These are phyloP conservation scores for Lonicera japonica DNA, from an alignment of 129 eudicot species.

Conservation along the genomic window DNA sequence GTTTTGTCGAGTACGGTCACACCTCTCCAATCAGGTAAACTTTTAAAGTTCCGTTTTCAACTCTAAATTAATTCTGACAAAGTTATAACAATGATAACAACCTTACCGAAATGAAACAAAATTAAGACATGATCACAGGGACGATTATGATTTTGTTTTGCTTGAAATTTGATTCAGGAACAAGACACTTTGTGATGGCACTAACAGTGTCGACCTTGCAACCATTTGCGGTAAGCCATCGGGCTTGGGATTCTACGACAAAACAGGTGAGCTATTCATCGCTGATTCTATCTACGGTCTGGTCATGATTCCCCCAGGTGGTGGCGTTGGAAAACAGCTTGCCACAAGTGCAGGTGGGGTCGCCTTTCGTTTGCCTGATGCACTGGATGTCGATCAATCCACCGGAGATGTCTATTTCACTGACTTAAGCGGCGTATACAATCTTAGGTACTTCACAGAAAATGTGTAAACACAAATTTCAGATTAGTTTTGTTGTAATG, in stretches of 20 bases:
- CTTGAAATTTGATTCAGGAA: neutral
- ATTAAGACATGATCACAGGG: too few relatives aligned
- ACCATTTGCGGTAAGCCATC: constrained; percentile 11
- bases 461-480: neutral
- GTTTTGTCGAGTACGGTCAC: constrained; percentile 14
- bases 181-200: constrained; percentile 20
- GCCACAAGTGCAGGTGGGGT: constrained; percentile 6
- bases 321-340: constrained; percentile 15
- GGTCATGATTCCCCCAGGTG: constrained; percentile 11
- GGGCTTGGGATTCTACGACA: constrained; percentile 17
- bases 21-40: constrained; percentile 15
- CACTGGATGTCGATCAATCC: constrained; percentile 11
- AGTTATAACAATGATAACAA: too few relatives aligned
- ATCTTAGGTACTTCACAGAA: neutral
- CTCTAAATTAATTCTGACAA: too few relatives aligned
- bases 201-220: neutral
- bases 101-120: too few relatives aligned
- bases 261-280: constrained; percentile 13
- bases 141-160: too few relatives aligned
- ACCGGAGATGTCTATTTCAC: constrained; percentile 16
- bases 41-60: too few relatives aligned
- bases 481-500: too few relatives aligned
- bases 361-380: constrained; percentile 13
- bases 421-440: neutral
- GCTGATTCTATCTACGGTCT: constrained; percentile 12